Evolutionary conservation across 768 basidiomycete genomes (phyloP), one percentile per base, ranked within the genome.

Genomic region (Kwoniella newhampshirensis): DNA sequence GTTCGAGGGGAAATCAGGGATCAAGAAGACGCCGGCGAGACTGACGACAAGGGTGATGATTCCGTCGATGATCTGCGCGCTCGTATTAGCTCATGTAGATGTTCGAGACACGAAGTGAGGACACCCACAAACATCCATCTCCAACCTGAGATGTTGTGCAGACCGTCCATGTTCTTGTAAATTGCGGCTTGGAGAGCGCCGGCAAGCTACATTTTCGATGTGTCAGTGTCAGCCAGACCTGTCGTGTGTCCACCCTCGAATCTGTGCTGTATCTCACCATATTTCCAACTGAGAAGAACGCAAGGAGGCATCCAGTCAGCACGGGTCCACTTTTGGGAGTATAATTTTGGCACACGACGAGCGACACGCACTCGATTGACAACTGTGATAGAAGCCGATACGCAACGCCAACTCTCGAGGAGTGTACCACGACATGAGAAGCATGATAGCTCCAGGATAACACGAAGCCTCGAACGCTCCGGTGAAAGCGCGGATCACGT

Each of bases 151-250:
- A 81, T 43, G 1, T 80, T 80, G 54, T 73, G 52, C 0, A 66
- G 67, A 13, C 76, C 78, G 47, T 80, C 77, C 56, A 81, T 53
- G 7, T 73, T 77, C 20, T 68, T 77, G 51, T 80, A 78, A 1
- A 79, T 78, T 4, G 70, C 73, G 2, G 79, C 75, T 57, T 80
- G 79, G 18, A 81, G 63, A 20, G 78, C 79, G 15, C 80, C 80
- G 30, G 78, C 78, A 50, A 80, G 75, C 79, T 80, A 57, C 20
- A 21, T 20, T 62, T 62, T 79, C 78, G 67, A 43, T 79, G n/a
- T n/a, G n/a, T n/a, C n/a, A n/a, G n/a, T n/a, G n/a, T n/a, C n/a
- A n/a, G n/a, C n/a, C n/a, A n/a, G n/a, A n/a, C n/a, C n/a, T n/a
- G n/a, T n/a, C n/a, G n/a, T n/a, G n/a, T n/a, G n/a, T n/a, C n/a